Evolutionary conservation across 768 basidiomycete species (phyloP).

Genomic region (Cystofilobasidium capitatum): DNA sequence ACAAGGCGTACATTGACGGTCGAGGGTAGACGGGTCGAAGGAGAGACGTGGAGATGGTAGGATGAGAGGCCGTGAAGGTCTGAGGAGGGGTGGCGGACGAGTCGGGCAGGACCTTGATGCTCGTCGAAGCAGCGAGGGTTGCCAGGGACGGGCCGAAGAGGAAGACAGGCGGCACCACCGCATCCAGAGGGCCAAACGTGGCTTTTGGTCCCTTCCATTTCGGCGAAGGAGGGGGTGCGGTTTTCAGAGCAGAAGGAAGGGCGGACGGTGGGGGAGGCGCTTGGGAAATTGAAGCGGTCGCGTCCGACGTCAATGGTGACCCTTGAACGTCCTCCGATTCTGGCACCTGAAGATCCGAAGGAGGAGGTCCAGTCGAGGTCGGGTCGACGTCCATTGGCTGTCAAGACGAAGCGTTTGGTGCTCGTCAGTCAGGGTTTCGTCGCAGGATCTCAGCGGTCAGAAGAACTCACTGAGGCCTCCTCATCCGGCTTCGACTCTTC

Average conservation of each 20-base stretch:
- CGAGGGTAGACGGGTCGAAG: slow-evolving; percentile 37
- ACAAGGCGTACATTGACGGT: slow-evolving; percentile 49
- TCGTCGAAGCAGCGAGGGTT: slow-evolving; percentile 14
- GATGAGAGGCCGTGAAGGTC: slow-evolving; percentile 27
- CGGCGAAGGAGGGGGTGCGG: background rate
- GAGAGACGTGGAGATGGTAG: slow-evolving; percentile 33
- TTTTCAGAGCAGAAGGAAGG: background rate
- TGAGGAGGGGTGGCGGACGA: slow-evolving; percentile 28
- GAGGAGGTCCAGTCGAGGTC: too few relatives aligned
- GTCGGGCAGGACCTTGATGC: slow-evolving; percentile 30
- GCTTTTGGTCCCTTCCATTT: background rate
- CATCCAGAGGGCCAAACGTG: slow-evolving; percentile 14
- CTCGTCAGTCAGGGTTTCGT: background rate
- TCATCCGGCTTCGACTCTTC: background rate
- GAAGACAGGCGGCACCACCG: slow-evolving; percentile 12
- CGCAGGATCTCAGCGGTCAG: too few relatives aligned
- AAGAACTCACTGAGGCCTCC: background rate
- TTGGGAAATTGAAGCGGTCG: background rate
- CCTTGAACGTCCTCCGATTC: too few relatives aligned
- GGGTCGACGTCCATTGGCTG: slow-evolving; percentile 4
- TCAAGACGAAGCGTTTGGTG: background rate
- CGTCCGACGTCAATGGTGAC: background rate
- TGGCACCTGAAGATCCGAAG: too few relatives aligned
- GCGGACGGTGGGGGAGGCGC: background rate
- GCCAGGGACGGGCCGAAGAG: slow-evolving; percentile 24